Evolutionary conservation across 345 rosid species (phyloP).

Genomic region (Salix koriyanagi): DNA sequence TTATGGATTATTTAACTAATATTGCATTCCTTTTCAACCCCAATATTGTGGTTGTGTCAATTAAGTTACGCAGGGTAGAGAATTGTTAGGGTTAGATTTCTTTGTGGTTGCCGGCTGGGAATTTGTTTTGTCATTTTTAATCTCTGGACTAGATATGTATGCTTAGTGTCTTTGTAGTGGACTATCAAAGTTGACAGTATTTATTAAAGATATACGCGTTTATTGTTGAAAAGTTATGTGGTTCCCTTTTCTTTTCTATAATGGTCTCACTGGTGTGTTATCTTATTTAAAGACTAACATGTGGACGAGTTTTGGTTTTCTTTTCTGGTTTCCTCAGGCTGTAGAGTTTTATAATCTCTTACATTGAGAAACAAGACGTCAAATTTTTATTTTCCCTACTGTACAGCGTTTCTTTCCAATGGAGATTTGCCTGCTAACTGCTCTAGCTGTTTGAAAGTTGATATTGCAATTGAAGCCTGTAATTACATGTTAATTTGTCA

Average conservation of each 20-base stretch:
- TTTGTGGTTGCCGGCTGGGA: background rate
- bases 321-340: background rate
- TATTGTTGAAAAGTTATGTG: background rate
- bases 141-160: background rate
- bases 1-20: background rate
- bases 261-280: background rate
- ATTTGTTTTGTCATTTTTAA: background rate
- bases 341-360: background rate
- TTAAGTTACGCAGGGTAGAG: background rate
- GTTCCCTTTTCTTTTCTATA: background rate
- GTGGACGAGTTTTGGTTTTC: background rate
- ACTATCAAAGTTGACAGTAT: background rate
- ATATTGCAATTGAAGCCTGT: background rate
- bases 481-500: background rate
- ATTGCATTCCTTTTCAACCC: background rate
- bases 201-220: background rate
- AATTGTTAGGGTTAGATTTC: background rate
- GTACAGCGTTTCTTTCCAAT: background rate
- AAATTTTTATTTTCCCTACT: background rate
- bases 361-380: background rate
- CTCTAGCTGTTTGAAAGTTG: background rate
- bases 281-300: background rate
- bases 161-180: background rate
- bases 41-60: background rate
- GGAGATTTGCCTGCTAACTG: background rate